Conservation (phyloP, 352 stramenopile genomes). For the Discostella stelligera region DNA sequence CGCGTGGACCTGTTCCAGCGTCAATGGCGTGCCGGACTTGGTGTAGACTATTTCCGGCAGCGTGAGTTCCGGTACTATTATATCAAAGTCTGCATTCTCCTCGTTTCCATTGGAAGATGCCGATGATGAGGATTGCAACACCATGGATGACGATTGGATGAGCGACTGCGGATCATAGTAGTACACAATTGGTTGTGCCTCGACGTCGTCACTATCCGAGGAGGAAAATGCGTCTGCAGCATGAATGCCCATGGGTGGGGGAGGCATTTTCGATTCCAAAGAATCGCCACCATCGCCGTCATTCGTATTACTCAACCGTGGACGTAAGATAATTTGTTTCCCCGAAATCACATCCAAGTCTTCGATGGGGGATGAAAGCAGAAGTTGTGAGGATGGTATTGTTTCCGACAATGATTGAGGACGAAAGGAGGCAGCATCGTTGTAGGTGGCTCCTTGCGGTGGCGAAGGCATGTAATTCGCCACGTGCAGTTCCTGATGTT, state of each 20-base stretch:
- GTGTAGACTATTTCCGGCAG: conserved; percentile 31
- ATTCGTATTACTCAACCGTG: background rate
- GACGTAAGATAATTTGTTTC: conserved; percentile 36
- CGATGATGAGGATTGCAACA: too few relatives aligned
- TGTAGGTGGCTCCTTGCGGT: background rate
- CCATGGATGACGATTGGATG: background rate
- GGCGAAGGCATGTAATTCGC: background rate
- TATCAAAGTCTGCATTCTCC: background rate
- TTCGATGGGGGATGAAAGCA: background rate
- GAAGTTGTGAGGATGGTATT: background rate
- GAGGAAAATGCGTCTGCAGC: background rate
- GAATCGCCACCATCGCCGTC: background rate
- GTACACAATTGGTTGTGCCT: conserved; percentile 15
- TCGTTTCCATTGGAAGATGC: background rate
- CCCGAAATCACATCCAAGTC: conserved; percentile 5
- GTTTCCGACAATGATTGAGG: background rate
- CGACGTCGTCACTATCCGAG: background rate
- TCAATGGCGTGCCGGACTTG: background rate
- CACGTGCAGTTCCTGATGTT: background rate
- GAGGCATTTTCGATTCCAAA: background rate
- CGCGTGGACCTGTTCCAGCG: conserved; percentile 20
- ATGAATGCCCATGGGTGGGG: background rate
- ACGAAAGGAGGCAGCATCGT: too few relatives aligned
- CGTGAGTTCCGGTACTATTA: conserved; percentile 16
- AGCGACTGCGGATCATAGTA: conserved; percentile 36